Evolutionary conservation across 257 asterid genomes (phyloP).

Genomic region (Scutellaria galericulata): DNA sequence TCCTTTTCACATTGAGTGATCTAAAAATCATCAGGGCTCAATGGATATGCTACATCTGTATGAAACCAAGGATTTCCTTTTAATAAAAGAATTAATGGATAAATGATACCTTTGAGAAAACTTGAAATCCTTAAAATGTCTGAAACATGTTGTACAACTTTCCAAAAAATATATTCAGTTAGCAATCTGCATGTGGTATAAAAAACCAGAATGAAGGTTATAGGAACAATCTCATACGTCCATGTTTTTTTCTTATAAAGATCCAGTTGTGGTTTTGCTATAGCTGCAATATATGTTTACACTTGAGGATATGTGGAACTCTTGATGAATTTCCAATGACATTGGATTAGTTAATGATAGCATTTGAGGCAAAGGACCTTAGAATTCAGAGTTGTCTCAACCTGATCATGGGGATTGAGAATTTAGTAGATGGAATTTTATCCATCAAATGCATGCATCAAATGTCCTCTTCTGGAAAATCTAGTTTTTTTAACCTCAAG

Average conservation of each 20-base stretch:
- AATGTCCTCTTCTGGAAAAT: too few relatives aligned
- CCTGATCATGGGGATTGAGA: too few relatives aligned
- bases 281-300: background rate
- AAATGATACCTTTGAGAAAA: too few relatives aligned
- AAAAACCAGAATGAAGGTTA: background rate
- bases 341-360: background rate
- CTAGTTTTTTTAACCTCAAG: too few relatives aligned
- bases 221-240: background rate
- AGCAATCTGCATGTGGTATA: background rate
- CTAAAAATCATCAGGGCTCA: background rate
- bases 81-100: too few relatives aligned
- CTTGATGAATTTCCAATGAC: conserved; percentile 8
- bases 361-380: too few relatives aligned
- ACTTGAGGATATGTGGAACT: background rate
- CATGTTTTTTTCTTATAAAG: background rate
- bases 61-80: background rate
- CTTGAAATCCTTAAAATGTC: too few relatives aligned
- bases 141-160: too few relatives aligned
- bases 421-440: too few relatives aligned
- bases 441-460: too few relatives aligned
- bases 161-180: too few relatives aligned
- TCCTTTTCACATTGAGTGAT: background rate
- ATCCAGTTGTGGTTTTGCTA: background rate
- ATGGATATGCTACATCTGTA: conserved; percentile 3
- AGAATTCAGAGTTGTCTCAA: too few relatives aligned